phyloP scores from a whole-genome alignment of 2,329 filamentous ascomycete genomes.

The Plenodomus biglobosus region DNA sequence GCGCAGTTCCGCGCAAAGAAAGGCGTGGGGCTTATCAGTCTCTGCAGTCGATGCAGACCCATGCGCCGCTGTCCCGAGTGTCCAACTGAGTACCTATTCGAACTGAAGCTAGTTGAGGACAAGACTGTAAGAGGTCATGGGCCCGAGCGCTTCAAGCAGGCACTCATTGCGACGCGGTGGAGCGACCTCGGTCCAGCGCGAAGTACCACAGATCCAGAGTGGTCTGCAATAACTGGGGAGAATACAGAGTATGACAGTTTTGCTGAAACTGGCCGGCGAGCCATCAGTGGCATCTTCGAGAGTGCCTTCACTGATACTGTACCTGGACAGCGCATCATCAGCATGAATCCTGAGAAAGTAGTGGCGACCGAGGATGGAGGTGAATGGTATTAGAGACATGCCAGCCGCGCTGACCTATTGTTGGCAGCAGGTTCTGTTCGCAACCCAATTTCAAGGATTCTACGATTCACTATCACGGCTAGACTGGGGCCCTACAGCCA shows the following conservation, averaged over 20 bases:
- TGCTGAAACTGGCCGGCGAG: constrained; percentile 53
- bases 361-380: constrained; percentile 58
- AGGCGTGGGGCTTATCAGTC: constrained; percentile 51
- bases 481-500: too few relatives aligned
- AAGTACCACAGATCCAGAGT: constrained; percentile 54
- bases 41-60: constrained; percentile 59
- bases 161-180: constrained; percentile 63
- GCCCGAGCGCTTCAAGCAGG: constrained; percentile 57
- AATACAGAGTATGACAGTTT: constrained; percentile 57
- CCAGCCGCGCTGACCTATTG: too few relatives aligned
- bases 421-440: too few relatives aligned
- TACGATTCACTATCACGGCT: too few relatives aligned
- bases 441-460: too few relatives aligned
- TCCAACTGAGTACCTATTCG: constrained; percentile 63
- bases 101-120: constrained; percentile 62
- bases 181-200: constrained; percentile 59
- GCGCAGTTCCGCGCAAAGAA: constrained; percentile 45
- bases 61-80: constrained; percentile 64
- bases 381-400: constrained; percentile 56
- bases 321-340: constrained; percentile 60
- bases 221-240: constrained; percentile 52
- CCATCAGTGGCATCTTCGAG: constrained; percentile 63
- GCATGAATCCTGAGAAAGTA: constrained; percentile 59
- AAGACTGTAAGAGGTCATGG: constrained; percentile 43
- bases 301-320: constrained; percentile 57